These are phyloP conservation scores for Venturia carpophila DNA, from an alignment of 2,329 filamentous ascomycete genomes.

Conservation along the genomic window DNA sequence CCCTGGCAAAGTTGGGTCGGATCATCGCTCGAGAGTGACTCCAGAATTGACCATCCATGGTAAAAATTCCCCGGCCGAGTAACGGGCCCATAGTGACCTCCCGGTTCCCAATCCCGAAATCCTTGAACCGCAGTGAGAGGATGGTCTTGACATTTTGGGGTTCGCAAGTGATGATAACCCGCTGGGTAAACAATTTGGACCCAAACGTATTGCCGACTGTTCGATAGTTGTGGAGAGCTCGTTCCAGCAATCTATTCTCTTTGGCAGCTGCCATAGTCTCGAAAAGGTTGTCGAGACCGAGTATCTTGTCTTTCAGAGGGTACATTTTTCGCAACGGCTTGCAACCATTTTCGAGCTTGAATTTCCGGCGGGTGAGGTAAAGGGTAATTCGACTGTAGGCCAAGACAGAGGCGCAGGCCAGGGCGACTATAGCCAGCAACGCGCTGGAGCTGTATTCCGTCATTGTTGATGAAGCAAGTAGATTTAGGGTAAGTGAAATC, in stretches of 20 bases:
- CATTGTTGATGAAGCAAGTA: neutral
- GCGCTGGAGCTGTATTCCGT: neutral
- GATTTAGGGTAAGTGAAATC: neutral
- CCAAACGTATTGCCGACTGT: slow-evolving; percentile 32
- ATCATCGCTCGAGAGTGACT: slow-evolving; percentile 40
- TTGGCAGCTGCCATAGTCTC: slow-evolving; percentile 34
- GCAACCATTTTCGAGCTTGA: slow-evolving; percentile 41
- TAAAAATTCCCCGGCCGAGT: slow-evolving; percentile 41
- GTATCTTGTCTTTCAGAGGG: slow-evolving; percentile 47
- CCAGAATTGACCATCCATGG: slow-evolving; percentile 37
- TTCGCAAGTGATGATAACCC: slow-evolving; percentile 36
- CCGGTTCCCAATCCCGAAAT: slow-evolving; percentile 36
- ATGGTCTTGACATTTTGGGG: slow-evolving; percentile 43
- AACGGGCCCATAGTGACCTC: slow-evolving; percentile 33
- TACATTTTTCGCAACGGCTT: slow-evolving; percentile 36
- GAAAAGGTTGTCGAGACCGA: slow-evolving; percentile 45
- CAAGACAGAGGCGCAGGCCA: neutral
- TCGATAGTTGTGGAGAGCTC: slow-evolving; percentile 26
- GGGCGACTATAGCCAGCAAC: neutral
- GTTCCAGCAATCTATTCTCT: slow-evolving; percentile 23
- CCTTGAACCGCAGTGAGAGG: slow-evolving; percentile 39
- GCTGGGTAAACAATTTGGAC: slow-evolving; percentile 18
- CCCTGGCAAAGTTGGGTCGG: slow-evolving; percentile 45
- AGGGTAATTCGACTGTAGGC: slow-evolving; percentile 25
- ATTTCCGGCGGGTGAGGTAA: slow-evolving; percentile 31